These are phyloP conservation scores for Hypericum androsaemum DNA, from an alignment of 345 rosid genomes.

Conservation along the genomic window DNA sequence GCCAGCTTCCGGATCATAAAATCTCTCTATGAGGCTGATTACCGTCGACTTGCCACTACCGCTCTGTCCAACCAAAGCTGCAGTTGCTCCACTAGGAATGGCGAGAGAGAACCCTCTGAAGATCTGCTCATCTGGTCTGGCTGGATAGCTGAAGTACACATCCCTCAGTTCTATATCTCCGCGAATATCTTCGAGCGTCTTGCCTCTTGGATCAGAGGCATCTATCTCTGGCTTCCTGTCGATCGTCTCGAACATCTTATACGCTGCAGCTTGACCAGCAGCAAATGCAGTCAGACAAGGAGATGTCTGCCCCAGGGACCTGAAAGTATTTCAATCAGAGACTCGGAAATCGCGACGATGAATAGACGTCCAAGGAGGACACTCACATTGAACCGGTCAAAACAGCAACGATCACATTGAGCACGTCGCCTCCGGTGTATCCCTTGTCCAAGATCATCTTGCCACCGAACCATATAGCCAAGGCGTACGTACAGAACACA, in stretches of 20 bases:
- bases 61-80: constrained; percentile 21
- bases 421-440: constrained; percentile 15
- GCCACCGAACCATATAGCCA: constrained; percentile 19
- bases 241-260: constrained; percentile 14
- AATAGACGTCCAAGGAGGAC: neutral
- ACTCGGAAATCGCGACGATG: neutral
- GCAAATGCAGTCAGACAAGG: constrained; percentile 17
- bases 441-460: constrained; percentile 14
- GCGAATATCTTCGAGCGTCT: constrained; percentile 5
- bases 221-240: constrained; percentile 15
- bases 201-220: constrained; percentile 4
- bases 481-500: constrained; percentile 10
- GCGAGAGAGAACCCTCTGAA: constrained; percentile 14
- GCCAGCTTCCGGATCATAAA: constrained; percentile 1
- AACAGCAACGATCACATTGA: constrained; percentile 8
- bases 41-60: constrained; percentile 11
- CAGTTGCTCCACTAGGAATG: constrained; percentile 11
- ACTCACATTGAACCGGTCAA: constrained; percentile 20
- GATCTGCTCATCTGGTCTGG: constrained; percentile 19
- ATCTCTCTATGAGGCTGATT: constrained; percentile 1
- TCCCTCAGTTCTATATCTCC: constrained; percentile 19
- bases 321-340: neutral
- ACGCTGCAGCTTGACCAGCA: constrained; percentile 18
- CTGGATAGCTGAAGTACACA: constrained; percentile 17
- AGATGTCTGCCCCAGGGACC: constrained; percentile 19